phyloP scores from a whole-genome alignment of 495 filamentous ascomycete species.

The Penicillium herquei region DNA sequence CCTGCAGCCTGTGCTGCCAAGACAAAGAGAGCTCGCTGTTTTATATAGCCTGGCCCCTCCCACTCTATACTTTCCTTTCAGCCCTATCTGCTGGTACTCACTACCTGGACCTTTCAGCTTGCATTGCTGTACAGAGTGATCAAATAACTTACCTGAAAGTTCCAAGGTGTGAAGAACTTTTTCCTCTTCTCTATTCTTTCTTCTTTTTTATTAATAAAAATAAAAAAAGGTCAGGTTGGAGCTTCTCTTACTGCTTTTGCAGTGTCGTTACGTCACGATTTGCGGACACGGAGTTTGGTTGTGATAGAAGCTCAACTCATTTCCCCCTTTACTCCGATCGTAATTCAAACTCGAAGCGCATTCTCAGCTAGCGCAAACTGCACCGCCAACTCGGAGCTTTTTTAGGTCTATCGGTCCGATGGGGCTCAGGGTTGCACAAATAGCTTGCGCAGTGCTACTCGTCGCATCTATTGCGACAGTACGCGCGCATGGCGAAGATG shows the following conservation, averaged over 20 bases:
- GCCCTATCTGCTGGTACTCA: conserved; percentile 13
- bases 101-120: neutral
- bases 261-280: conserved; percentile 31
- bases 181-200: neutral
- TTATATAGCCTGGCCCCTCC: conserved; percentile 9
- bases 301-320: conserved; percentile 13
- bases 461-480: conserved; percentile 35
- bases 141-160: too few species aligned
- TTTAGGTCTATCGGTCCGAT: conserved; percentile 12
- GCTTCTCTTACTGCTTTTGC: conserved; percentile 8
- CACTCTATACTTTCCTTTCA: conserved; percentile 22
- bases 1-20: neutral
- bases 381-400: neutral
- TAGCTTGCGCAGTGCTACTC: conserved; percentile 32
- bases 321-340: neutral
- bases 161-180: neutral
- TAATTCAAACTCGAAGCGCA: neutral
- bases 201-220: conserved; percentile 2
- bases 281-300: conserved; percentile 6
- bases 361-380: neutral
- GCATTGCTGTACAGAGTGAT: neutral
- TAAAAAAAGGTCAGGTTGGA: neutral
- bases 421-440: conserved; percentile 24
- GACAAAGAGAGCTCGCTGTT: conserved; percentile 8
- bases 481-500: conserved; percentile 37